phyloP scores from a whole-genome alignment of 1,284 basidiomycete species.

The Vanrija humicola region DNA sequence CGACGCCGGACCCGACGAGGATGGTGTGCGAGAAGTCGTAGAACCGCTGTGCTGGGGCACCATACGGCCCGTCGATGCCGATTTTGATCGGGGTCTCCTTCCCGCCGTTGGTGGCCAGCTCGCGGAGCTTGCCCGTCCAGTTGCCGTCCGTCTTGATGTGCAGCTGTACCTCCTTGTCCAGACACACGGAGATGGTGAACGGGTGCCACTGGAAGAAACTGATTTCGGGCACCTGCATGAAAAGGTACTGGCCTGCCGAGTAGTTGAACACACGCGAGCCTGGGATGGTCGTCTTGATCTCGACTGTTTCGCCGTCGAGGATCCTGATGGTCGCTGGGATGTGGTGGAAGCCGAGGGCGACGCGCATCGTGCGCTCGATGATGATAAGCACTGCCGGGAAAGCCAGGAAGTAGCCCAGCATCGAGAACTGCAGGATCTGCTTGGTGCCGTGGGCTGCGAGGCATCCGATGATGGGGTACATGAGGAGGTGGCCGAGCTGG shows the following conservation, averaged over 20 bases:
- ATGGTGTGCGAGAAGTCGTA: slow-evolving; percentile 34
- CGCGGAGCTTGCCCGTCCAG: slow-evolving; percentile 24
- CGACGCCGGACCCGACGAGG: slow-evolving; percentile 29
- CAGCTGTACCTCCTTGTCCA: slow-evolving; percentile 18
- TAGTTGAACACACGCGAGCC: slow-evolving; percentile 17
- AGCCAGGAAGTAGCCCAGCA: slow-evolving; percentile 35
- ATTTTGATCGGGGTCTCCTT: slow-evolving; percentile 14
- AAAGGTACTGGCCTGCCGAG: slow-evolving; percentile 28
- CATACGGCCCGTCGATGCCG: slow-evolving; percentile 30
- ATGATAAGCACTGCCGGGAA: slow-evolving; percentile 30
- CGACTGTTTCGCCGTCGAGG: slow-evolving; percentile 26
- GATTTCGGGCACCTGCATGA: slow-evolving; percentile 25
- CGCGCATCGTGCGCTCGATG: slow-evolving; percentile 17
- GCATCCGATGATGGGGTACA: slow-evolving; percentile 32
- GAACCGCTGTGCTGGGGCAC: slow-evolving; percentile 32
- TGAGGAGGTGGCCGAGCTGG: slow-evolving; percentile 31
- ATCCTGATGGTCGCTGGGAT: slow-evolving; percentile 22
- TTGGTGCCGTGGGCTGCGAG: slow-evolving; percentile 28
- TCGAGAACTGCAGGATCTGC: slow-evolving; percentile 26
- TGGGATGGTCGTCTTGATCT: slow-evolving; percentile 22
- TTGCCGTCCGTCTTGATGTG: slow-evolving; percentile 35
- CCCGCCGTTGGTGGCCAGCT: slow-evolving; percentile 10
- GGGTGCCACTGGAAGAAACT: slow-evolving; percentile 29
- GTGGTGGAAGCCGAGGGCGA: slow-evolving; percentile 18
- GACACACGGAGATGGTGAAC: slow-evolving; percentile 28